A percentile compares a stretch with the other conserved stretches of the same genome.
Evolutionary conservation across 495 filamentous ascomycete species (phyloP).

Genomic region (Schizothecium vesticola): DNA sequence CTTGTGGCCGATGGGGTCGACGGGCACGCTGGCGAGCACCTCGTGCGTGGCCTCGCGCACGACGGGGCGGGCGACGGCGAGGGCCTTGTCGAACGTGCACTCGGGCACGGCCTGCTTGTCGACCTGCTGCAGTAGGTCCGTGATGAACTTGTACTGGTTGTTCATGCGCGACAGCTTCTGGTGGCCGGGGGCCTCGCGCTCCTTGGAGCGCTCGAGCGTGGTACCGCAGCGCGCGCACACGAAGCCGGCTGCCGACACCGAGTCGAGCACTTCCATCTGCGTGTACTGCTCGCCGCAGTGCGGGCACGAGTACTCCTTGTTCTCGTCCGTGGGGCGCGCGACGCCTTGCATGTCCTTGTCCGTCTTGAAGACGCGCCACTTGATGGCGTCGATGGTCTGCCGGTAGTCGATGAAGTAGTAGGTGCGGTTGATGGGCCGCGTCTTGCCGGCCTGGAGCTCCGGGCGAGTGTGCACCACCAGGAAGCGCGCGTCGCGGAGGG

Average conservation of each 20-base stretch:
- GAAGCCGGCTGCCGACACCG: slow-evolving; percentile 61
- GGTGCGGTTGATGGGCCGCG: slow-evolving; percentile 74
- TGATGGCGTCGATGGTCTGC: slow-evolving; percentile 91
- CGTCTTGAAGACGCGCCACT: slow-evolving; percentile 81
- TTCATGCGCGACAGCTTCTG: slow-evolving; percentile 85
- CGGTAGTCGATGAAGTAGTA: slow-evolving; percentile 98
- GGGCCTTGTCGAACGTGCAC: slow-evolving; percentile 78
- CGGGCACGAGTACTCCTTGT: slow-evolving; percentile 85
- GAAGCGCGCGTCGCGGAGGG: slow-evolving; percentile 77
- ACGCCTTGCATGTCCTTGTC: slow-evolving; percentile 78
- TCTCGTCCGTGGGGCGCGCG: slow-evolving; percentile 72
- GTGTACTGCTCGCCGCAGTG: slow-evolving; percentile 78
- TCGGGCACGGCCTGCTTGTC: slow-evolving; percentile 77
- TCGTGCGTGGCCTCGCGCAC: slow-evolving; percentile 56
- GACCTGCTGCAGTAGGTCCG: slow-evolving; percentile 78
- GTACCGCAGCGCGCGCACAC: slow-evolving; percentile 76
- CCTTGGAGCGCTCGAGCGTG: slow-evolving; percentile 61
- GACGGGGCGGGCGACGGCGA: slow-evolving; percentile 54
- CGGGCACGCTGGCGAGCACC: slow-evolving; percentile 49
- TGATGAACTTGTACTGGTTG: slow-evolving; percentile 77
- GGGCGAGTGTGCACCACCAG: slow-evolving; percentile 76
- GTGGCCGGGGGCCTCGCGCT: slow-evolving; percentile 63
- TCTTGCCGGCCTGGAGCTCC: slow-evolving; percentile 72
- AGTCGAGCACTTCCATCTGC: slow-evolving; percentile 77
- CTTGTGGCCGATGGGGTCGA: slow-evolving; percentile 37